These are phyloP conservation scores for Saccharomycopsis fodiens DNA, from an alignment of 805 yeast species.

Conservation along the genomic window DNA sequence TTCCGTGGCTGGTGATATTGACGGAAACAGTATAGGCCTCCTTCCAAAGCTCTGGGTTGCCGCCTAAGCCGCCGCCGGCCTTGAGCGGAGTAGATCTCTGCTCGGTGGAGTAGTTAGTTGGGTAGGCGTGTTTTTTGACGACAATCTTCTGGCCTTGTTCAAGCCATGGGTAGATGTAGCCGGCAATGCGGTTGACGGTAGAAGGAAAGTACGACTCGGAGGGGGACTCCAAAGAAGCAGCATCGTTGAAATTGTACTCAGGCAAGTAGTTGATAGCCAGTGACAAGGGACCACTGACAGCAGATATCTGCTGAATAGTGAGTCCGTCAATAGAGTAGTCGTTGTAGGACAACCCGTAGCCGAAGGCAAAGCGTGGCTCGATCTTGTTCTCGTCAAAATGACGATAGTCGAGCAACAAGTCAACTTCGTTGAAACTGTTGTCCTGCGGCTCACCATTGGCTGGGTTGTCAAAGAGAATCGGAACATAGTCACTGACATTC, in stretches of 20 bases:
- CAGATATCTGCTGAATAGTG: conserved; percentile 34
- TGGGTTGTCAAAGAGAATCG: conserved; percentile 33
- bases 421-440: conserved; percentile 24
- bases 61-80: conserved; percentile 49
- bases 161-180: conserved; percentile 46
- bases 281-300: conserved; percentile 24
- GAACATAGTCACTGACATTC: conserved; percentile 39
- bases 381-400: conserved; percentile 48
- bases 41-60: conserved; percentile 55
- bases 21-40: conserved; percentile 38
- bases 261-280: conserved; percentile 37
- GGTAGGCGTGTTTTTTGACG: conserved; percentile 28
- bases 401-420: conserved; percentile 42
- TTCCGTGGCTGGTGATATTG: conserved; percentile 39
- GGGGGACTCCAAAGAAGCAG: conserved; percentile 40
- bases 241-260: conserved; percentile 33
- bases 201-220: conserved; percentile 46
- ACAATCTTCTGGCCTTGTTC: conserved; percentile 25
- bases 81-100: conserved; percentile 24
- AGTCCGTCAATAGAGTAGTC: conserved; percentile 30
- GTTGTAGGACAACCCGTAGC: conserved; percentile 53
- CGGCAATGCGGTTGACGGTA: conserved; percentile 43
- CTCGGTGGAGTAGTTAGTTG: conserved; percentile 30
- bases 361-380: conserved; percentile 53
- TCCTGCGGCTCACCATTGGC: conserved; percentile 30